Conservation (phyloP, 1,284 basidiomycete species). For the Phaffia rhodozyma region DNA sequence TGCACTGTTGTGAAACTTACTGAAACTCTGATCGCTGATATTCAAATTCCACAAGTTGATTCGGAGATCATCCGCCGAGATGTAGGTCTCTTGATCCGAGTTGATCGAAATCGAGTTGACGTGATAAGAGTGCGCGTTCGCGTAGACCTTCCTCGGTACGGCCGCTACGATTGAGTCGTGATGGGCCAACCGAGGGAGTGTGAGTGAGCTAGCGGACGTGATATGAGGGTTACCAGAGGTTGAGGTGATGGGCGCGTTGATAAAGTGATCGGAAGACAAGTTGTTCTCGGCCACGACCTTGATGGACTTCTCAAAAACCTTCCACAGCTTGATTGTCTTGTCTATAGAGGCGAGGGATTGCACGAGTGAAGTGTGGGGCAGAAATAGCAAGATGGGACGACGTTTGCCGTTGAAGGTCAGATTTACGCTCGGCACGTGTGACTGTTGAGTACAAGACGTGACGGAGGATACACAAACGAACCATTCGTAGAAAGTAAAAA, state of each 20-base stretch:
- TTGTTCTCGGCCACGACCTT: conserved; percentile 96
- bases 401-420: not conserved
- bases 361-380: not conserved
- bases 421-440: not conserved
- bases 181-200: conserved; percentile 75
- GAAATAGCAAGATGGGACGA: not conserved
- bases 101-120: conserved; percentile 99
- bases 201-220: conserved; percentile 41
- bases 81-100: conserved; percentile 98
- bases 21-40: conserved; percentile 98
- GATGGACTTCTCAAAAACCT: conserved; percentile 96
- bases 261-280: conserved; percentile 53
- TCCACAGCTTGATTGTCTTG: conserved; percentile 99
- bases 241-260: conserved; percentile 39
- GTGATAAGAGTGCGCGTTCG: conserved; percentile 98
- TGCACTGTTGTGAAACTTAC: conserved; percentile 44
- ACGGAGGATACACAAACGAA: conserved; percentile 33
- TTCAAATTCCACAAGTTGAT: conserved; percentile 98
- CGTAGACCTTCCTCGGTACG: conserved; percentile 95
- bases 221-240: conserved; percentile 25
- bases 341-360: conserved; percentile 44
- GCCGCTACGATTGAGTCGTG: conserved; percentile 98
- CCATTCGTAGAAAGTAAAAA: conserved; percentile 96
- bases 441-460: not conserved
- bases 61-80: conserved; percentile 92